A percentile compares a stretch with the other conserved stretches of the same genome.
phyloP scores from a whole-genome alignment of 352 stramenopile genomes.

The Globisporangium iwayamae region DNA sequence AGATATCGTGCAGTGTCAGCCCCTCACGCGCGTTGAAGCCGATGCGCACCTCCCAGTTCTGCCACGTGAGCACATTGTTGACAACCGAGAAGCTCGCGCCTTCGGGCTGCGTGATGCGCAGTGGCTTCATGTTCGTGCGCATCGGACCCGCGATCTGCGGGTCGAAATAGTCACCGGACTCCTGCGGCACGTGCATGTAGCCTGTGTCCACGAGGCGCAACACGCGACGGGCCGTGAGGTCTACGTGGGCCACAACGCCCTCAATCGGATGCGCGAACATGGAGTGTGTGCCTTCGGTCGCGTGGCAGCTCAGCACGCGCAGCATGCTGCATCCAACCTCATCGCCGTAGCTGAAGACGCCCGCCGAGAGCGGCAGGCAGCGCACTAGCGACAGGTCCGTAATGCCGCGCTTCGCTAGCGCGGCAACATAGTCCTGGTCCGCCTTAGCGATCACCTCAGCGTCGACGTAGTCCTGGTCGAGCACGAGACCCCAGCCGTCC shows the following conservation, averaged over 20 bases:
- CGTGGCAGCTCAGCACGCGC: conserved; percentile 43
- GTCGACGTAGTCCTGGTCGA: conserved; percentile 46
- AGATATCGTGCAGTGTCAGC: conserved; percentile 69
- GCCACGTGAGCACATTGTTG: conserved; percentile 68
- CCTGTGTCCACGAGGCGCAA: conserved; percentile 37
- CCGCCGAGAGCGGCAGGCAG: conserved; percentile 36
- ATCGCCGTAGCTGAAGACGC: conserved; percentile 36
- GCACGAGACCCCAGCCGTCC: conserved; percentile 40
- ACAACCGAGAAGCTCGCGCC: conserved; percentile 70
- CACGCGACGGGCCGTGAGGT: conserved; percentile 38
- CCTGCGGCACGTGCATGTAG: conserved; percentile 42
- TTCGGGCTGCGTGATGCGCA: conserved; percentile 72
- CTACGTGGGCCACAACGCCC: conserved; percentile 41
- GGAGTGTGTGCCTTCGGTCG: conserved; percentile 35
- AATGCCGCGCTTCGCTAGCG: conserved; percentile 38
- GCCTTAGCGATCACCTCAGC: conserved; percentile 42
- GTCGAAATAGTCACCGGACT: conserved; percentile 43
- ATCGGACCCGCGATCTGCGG: conserved; percentile 34
- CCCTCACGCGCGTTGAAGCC: conserved; percentile 83
- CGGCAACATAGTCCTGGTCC: conserved; percentile 33
- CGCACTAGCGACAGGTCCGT: conserved; percentile 43
- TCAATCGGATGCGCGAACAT: conserved; percentile 51
- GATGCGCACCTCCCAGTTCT: conserved; percentile 79
- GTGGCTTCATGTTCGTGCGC: conserved; percentile 48
- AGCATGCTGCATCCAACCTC: conserved; percentile 43